phyloP scores from a whole-genome alignment of 2,329 filamentous ascomycete genomes.

The Pseudogymnoascus pannorum region DNA sequence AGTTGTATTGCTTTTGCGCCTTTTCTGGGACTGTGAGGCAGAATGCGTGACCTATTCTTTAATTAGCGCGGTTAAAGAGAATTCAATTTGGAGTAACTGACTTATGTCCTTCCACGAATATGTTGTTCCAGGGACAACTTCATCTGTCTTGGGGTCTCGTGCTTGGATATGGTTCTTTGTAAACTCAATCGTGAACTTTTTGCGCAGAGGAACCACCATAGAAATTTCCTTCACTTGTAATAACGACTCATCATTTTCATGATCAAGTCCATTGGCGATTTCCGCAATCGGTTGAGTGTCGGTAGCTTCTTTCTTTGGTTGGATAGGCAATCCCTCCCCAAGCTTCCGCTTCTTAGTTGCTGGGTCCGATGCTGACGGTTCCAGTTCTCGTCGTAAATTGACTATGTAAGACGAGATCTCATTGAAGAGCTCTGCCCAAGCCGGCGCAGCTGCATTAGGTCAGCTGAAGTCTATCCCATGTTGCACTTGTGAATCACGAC shows the following conservation, averaged over 20 bases:
- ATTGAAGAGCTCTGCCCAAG: slow-evolving; percentile 28
- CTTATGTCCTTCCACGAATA: slow-evolving; percentile 58
- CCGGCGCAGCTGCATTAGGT: slow-evolving; percentile 11
- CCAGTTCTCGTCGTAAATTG: slow-evolving; percentile 13
- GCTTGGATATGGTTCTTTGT: slow-evolving; percentile 54
- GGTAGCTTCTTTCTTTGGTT: slow-evolving; percentile 3
- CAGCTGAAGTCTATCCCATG: background rate
- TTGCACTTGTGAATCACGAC: background rate
- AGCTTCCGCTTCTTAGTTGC: slow-evolving; percentile 27
- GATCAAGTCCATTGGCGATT: slow-evolving; percentile 26
- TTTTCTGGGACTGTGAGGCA: slow-evolving; percentile 60
- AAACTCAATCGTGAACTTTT: slow-evolving; percentile 60
- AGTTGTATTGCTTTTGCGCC: slow-evolving; percentile 58
- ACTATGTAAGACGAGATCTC: slow-evolving; percentile 27
- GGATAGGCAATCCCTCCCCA: slow-evolving; percentile 21
- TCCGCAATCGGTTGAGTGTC: slow-evolving; percentile 18
- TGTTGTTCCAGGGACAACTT: slow-evolving; percentile 45
- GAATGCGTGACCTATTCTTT: slow-evolving; percentile 48
- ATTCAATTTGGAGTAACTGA: slow-evolving; percentile 28
- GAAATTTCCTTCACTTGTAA: slow-evolving; percentile 60
- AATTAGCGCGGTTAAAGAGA: background rate
- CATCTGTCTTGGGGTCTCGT: slow-evolving; percentile 42
- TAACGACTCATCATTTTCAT: slow-evolving; percentile 44
- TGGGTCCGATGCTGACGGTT: slow-evolving; percentile 19
- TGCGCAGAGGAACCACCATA: slow-evolving; percentile 58